Evolutionary conservation across 2,329 filamentous ascomycete genomes (phyloP), one percentile per base, ranked within the genome.

Genomic region (Hawksworthiomyces lignivorus): DNA sequence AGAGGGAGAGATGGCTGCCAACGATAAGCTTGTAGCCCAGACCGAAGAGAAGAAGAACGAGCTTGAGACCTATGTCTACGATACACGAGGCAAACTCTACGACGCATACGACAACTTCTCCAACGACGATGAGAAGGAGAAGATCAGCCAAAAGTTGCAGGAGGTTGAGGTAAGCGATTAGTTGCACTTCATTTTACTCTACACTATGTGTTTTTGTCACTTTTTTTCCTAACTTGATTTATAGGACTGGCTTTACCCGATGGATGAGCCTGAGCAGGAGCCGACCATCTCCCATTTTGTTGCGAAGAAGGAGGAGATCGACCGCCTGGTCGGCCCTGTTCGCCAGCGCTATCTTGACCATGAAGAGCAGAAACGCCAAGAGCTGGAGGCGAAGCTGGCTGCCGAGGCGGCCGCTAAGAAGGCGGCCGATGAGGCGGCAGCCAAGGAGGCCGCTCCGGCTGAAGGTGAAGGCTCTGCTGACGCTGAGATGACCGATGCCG

Each of bases 1-100:
- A 63, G 92, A 98, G 70, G 75, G 81, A 52, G 62, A 80, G 55
- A 97, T 98, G 92, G 80, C 88, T 54, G 90, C 94, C 80, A 88
- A 96, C 67, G 92, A 98, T 71, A 98, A 97, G 77, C 82, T 97
- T 45, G 89, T 98, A 43, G 87, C 86, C 54, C 92, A 97, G 64
- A 98, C 92, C 28, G 92, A 97, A 62, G 88, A 97, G 73, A 94
- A 94, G 80, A 98, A 97, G 87, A 98, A 98, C 72, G 90, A 97
- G 69, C 85, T 98, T 41, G 92, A 98, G 75, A 82, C 87, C 19
- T 94, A 84, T 69, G 96, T 97, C 68, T 98, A 98, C 69, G 89
- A 97, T 58, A 77, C 95, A 61, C 85, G 90, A 55, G 87, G 87
- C 68, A 96, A 96, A 80, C 78, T 97, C 39, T 87, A 96, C 53